Base-by-base conservation (phyloP, 441 rosid genomes). In the Melastoma candidum region DNA sequence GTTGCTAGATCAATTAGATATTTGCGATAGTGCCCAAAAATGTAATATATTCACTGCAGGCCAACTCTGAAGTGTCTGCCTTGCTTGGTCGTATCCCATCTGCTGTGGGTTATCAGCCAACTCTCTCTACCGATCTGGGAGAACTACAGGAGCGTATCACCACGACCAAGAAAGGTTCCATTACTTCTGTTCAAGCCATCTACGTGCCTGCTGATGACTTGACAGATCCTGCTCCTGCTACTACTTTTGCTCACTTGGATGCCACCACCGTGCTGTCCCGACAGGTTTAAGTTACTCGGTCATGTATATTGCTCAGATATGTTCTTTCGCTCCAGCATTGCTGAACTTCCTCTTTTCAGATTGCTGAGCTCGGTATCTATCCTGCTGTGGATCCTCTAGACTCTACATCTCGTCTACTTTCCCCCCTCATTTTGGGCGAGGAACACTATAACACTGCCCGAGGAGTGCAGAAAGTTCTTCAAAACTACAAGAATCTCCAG, bases 191-290 rank as follows among this genome's bases (percentile, higher is more conserved):
- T 50, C 98, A 92, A 76, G 98, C 97, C 65, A 85, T 92, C 48
- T 92, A 88, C 51, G 98, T 92, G 59, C 98, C 98, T 71, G 98
- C 97, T 70, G 97, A 92, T 72, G 98, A 88, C 68, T 73, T 92
- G 87, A 92, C 98, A 47, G 98, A 92, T 85, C 98, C 98, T 9
- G 98, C 98, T 77, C 98, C 97, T 25, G 98, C 98, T 10, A 92
- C 98, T 49, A 88, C 97, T 13, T 92, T 92, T 50, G 94, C 97
- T 68, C 98, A 92, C 81, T 85, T 92, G 92, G 98, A 92, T 66
- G 98, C 95, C 59, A 92, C 98, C 25, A 92, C 98, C 43, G 98
- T 92, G 85, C 64, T 92, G 59, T 92, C 98, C 0, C 84, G 98
- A 65, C 97, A 88, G 88, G 98, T 62, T 36, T 36, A 4, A 36